A percentile compares a stretch with the other conserved stretches of the same genome.
Evolutionary conservation across 805 yeast species (phyloP).

Genomic region (Metschnikowia rubicola): DNA sequence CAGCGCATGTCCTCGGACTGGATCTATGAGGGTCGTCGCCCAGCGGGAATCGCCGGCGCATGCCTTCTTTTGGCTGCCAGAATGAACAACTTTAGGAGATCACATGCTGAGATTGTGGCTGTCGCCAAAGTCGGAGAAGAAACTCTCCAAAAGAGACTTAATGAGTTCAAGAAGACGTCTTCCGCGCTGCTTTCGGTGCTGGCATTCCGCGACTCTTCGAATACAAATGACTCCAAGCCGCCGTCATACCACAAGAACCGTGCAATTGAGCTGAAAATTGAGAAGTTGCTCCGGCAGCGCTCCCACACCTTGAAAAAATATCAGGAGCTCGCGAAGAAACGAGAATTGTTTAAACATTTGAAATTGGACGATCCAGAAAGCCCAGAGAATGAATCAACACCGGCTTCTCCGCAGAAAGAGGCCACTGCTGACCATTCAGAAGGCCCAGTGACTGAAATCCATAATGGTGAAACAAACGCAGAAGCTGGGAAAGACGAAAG

Average conservation of each 20-base stretch:
- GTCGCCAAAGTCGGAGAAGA: constrained; percentile 95
- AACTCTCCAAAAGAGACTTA: constrained; percentile 84
- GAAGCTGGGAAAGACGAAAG: too few species aligned
- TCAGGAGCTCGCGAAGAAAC: constrained; percentile 20
- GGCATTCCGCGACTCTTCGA: constrained; percentile 58
- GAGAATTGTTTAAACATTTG: constrained; percentile 9
- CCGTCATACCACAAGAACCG: constrained; percentile 77
- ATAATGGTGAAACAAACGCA: too few species aligned
- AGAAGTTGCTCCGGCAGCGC: constrained; percentile 23
- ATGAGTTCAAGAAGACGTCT: constrained; percentile 77
- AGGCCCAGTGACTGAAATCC: too few species aligned
- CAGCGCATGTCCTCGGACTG: constrained; percentile 91
- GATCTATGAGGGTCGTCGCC: constrained; percentile 95
- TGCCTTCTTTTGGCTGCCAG: constrained; percentile 89
- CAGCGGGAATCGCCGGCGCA: constrained; percentile 98
- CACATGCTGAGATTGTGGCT: constrained; percentile 90
- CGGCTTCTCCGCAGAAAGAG: background rate
- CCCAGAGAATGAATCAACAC: background rate
- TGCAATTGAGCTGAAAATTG: constrained; percentile 42
- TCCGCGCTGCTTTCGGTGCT: constrained; percentile 71
- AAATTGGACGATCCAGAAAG: background rate
- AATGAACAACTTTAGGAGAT: constrained; percentile 91
- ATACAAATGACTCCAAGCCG: constrained; percentile 58
- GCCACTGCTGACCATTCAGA: background rate
- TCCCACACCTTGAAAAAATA: constrained; percentile 20